Evolutionary conservation across 148 eudicot species (phyloP), one percentile per base, ranked within the genome.

Genomic region (Dianthus caryophyllus): DNA sequence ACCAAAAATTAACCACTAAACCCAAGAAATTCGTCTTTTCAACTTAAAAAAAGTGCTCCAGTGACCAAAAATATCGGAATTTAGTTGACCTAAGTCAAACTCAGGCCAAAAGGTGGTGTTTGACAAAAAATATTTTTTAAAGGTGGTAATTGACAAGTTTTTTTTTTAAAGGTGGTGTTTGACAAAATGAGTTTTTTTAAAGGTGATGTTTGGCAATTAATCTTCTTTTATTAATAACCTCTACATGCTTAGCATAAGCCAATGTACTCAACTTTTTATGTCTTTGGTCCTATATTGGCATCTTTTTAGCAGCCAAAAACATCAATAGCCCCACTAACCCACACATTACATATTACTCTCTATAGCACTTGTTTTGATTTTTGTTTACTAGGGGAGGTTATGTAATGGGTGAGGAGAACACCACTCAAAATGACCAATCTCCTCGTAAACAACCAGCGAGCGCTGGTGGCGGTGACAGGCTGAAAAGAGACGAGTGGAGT

Each of bases 401-500:
- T 38, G 7, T 33, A 33, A 55, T 71, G 71, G 79, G 75, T 60
- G 26, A 61, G 55, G 29, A 75, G 66, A 66, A 62, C 65, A 36
- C 60, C 25, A 71, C 59, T 48, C 72, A 77, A 77, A 69, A 77
- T 56, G n/a, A n/a, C 21, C 73, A 68, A 0, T 77, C 83, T 4
- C 80, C 85, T 22, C 77, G 66, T 64, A 83, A 81, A 49, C 66
- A 62, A 24, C 71, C 67, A 1, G 44, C 25, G 53, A 27, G 43
- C 2, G 49, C 70, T 18, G 63, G 75, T 1, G 74, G 77, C 17
- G 74, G 76, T n/a, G 92, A 89, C 62, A 69, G 92, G 53, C 15
- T 87, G 48, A 91, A 88, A 67, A 67, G 97, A 79, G 96, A 91
- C 47, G 97, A 91, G 30, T 91, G 97, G 97, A 91, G 97, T 50